Percentiles rank a stretch among this genome's conserved stretches.
Conservation (phyloP, 345 rosid genomes). For the Boechera retrofracta region DNA sequence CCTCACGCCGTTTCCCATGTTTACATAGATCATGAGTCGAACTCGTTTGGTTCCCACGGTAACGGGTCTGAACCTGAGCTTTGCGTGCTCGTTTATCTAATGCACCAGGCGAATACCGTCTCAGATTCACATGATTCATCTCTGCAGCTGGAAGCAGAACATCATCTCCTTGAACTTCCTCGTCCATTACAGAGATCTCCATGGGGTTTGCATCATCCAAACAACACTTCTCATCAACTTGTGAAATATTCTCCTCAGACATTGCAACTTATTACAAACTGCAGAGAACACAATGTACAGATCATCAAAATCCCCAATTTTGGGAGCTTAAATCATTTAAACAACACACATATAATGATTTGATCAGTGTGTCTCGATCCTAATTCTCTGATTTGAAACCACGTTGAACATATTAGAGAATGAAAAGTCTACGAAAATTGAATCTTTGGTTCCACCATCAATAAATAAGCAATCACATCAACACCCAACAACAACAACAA, state of each 20-base stretch:
- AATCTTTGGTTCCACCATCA: conserved; percentile 13
- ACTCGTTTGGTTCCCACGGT: conserved; percentile 63
- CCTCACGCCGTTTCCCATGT: conserved; percentile 55
- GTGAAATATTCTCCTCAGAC: conserved; percentile 41
- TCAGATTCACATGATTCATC: conserved; percentile 24
- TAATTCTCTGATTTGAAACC: conserved; percentile 19
- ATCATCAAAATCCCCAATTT: not conserved
- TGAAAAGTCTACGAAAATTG: conserved; percentile 13
- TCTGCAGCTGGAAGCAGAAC: conserved; percentile 34
- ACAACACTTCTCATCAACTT: conserved; percentile 41
- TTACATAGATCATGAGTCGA: conserved; percentile 91
- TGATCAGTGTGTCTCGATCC: conserved; percentile 21
- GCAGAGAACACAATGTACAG: conserved; percentile 6
- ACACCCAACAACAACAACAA: conserved; percentile 3
- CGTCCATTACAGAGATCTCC: conserved; percentile 11
- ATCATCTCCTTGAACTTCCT: conserved; percentile 19
- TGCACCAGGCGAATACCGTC: conserved; percentile 54
- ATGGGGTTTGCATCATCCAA: conserved; percentile 30
- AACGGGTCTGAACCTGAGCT: conserved; percentile 55
- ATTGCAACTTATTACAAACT: conserved; percentile 30
- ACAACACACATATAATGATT: not conserved
- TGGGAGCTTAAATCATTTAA: not conserved
- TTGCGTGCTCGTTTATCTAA: conserved; percentile 37
- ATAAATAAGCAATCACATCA: conserved; percentile 21
- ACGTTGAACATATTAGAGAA: not conserved